These are phyloP conservation scores for Exophiala mesophila DNA, from an alignment of 2,329 filamentous ascomycete genomes.

Conservation along the genomic window DNA sequence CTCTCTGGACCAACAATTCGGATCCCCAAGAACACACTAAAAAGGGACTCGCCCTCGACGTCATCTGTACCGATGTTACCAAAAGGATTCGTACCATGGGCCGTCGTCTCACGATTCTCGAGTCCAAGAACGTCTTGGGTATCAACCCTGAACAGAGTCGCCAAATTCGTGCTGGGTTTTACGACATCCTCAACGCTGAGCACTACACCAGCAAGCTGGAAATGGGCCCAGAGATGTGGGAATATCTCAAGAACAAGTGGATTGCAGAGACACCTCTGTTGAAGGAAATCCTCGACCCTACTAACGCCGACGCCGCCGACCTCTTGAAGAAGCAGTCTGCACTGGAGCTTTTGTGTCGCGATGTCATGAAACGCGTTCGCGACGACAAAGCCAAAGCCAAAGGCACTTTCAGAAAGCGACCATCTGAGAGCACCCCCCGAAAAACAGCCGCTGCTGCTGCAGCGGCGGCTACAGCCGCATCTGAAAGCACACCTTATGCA, in stretches of 20 bases:
- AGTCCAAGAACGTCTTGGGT: slow-evolving; percentile 67
- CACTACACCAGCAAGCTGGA: slow-evolving; percentile 70
- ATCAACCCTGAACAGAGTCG: slow-evolving; percentile 65
- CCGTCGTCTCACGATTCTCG: slow-evolving; percentile 64
- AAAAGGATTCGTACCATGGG: slow-evolving; percentile 67
- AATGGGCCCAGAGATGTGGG: slow-evolving; percentile 66
- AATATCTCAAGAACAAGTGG: slow-evolving; percentile 65
- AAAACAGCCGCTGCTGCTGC: slow-evolving; percentile 39
- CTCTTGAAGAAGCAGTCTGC: slow-evolving; percentile 57
- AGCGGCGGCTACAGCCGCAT: slow-evolving; percentile 31
- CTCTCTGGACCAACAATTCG: slow-evolving; percentile 56
- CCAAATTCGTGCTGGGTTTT: slow-evolving; percentile 61
- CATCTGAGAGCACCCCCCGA: slow-evolving; percentile 32
- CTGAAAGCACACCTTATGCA: slow-evolving; percentile 28
- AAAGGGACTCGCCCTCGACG: slow-evolving; percentile 67
- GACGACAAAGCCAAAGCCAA: slow-evolving; percentile 58
- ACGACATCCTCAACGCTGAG: slow-evolving; percentile 59
- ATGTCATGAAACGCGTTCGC: slow-evolving; percentile 71
- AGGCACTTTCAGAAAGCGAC: slow-evolving; percentile 31
- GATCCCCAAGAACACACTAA: slow-evolving; percentile 46
- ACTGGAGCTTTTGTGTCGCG: slow-evolving; percentile 65
- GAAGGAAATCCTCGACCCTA: slow-evolving; percentile 47
- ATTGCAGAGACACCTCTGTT: slow-evolving; percentile 54
- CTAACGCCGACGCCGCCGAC: slow-evolving; percentile 48
- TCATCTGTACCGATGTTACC: slow-evolving; percentile 75